These are phyloP conservation scores for Mucuna pruriens DNA, from an alignment of 306 rosid species.

Conservation along the genomic window DNA sequence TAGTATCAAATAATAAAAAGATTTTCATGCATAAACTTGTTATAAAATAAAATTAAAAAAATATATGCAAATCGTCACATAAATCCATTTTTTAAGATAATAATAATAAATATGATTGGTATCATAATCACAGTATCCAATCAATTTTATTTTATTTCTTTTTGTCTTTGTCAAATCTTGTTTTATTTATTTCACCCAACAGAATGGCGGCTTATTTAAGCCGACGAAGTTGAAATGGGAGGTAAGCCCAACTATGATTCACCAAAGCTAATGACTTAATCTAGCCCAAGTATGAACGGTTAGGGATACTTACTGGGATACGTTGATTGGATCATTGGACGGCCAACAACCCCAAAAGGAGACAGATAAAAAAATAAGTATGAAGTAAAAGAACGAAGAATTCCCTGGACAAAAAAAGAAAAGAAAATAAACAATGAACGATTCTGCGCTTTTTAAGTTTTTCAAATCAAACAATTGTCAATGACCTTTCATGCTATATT, in stretches of 20 bases:
- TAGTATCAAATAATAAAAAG: too few species aligned
- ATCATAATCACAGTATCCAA: background rate
- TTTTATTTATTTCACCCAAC: background rate
- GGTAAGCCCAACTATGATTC: background rate
- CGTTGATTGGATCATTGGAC: background rate
- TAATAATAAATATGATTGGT: background rate
- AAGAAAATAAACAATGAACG: too few species aligned
- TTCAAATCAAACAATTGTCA: background rate
- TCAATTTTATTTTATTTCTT: background rate
- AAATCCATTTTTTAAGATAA: background rate
- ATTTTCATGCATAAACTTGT: too few species aligned
- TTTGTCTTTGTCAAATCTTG: background rate
- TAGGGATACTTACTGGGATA: background rate
- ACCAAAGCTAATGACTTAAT: background rate
- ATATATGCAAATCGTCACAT: background rate
- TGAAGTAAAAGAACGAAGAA: background rate
- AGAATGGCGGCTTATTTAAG: background rate
- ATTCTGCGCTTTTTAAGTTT: background rate
- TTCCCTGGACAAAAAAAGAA: too few species aligned
- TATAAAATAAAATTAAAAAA: background rate
- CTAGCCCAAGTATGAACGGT: background rate
- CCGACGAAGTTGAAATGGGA: background rate
- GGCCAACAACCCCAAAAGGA: background rate
- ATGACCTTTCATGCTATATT: background rate
- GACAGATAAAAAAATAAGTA: background rate